A percentile compares a stretch with the other conserved stretches of the same genome.
phyloP scores from a whole-genome alignment of 768 basidiomycete genomes.

The Mycena capillaripes region DNA sequence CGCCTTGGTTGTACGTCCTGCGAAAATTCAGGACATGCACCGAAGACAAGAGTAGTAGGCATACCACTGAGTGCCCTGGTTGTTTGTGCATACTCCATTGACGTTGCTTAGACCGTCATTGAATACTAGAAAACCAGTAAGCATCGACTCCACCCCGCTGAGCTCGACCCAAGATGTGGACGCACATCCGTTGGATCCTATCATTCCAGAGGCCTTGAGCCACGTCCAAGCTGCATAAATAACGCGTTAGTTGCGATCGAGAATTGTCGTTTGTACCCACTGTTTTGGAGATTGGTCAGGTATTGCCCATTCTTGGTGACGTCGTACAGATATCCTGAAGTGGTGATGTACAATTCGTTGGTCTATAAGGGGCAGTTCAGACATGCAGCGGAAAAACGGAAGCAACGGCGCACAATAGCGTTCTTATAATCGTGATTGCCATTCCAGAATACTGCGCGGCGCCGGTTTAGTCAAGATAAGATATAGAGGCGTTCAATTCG shows the following conservation, averaged over 20 bases:
- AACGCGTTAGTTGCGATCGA: background rate
- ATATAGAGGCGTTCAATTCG: background rate
- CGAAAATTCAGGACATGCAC: background rate
- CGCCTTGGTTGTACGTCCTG: constrained; percentile 38
- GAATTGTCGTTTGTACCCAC: constrained; percentile 8
- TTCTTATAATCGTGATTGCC: constrained; percentile 36
- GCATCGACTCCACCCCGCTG: background rate
- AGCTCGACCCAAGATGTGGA: background rate
- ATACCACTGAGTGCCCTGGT: constrained; percentile 36
- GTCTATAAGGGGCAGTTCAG: constrained; percentile 1
- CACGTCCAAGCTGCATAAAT: constrained; percentile 32
- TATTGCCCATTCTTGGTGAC: constrained; percentile 30
- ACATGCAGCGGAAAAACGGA: background rate
- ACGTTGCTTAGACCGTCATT: constrained; percentile 34
- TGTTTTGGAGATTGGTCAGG: constrained; percentile 23
- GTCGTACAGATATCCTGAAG: constrained; percentile 36
- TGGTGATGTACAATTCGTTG: constrained; percentile 37
- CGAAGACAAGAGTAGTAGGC: background rate
- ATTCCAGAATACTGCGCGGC: constrained; percentile 35
- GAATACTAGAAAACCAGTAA: constrained; percentile 20
- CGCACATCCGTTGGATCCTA: constrained; percentile 35
- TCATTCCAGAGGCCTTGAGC: constrained; percentile 33
- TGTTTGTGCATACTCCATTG: constrained; percentile 33
- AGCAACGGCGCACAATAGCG: constrained; percentile 23
- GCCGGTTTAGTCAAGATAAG: background rate